phyloP scores from a whole-genome alignment of 163 green algal genomes.

The Scenedesmus sp. region DNA sequence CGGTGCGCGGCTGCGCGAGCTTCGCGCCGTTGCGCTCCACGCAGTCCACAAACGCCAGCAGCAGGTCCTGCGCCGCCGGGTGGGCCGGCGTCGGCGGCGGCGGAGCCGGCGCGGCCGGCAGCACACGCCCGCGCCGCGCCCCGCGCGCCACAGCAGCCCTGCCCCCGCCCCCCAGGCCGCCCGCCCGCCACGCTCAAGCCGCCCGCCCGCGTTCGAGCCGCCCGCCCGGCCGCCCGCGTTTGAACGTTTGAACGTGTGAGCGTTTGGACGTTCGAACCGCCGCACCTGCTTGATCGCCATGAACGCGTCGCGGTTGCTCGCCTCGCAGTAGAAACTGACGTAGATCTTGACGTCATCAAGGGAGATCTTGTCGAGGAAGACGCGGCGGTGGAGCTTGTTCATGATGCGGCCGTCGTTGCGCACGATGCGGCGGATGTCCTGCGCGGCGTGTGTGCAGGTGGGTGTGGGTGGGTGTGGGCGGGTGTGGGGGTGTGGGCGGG shows the following conservation, averaged over 20 bases:
- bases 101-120: no score
- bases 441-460: slow-evolving; percentile 44
- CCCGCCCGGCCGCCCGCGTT: no score
- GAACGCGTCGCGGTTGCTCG: slow-evolving; percentile 82
- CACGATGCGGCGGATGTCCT: slow-evolving; percentile 92
- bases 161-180: no score
- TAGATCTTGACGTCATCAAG: slow-evolving; percentile 70
- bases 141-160: no score
- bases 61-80: slow-evolving; percentile 78
- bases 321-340: slow-evolving; percentile 79
- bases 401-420: slow-evolving; percentile 82
- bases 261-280: no score
- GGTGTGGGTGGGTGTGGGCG: no score
- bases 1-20: slow-evolving; percentile 66
- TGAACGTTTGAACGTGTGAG: no score
- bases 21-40: slow-evolving; percentile 82
- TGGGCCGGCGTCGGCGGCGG: no score
- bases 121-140: background rate
- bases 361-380: slow-evolving; percentile 91
- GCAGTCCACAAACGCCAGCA: slow-evolving; percentile 88
- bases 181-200: background rate
- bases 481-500: no score
- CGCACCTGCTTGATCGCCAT: slow-evolving; percentile 84
- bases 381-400: slow-evolving; percentile 90
- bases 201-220: no score